phyloP scores from a whole-genome alignment of 768 basidiomycete genomes.

The Chiua virens region DNA sequence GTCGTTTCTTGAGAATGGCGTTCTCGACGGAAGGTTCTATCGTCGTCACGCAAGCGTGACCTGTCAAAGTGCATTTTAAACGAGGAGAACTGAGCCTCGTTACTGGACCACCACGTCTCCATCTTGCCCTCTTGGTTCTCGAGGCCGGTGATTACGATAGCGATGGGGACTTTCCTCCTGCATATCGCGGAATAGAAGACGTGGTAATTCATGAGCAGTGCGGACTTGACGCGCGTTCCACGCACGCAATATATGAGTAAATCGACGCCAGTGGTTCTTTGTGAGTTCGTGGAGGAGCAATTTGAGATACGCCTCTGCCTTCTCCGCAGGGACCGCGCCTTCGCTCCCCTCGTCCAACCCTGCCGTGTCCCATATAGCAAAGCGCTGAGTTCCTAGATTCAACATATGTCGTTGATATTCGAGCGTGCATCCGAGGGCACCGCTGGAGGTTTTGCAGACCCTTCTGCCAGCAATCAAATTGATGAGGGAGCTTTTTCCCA shows the following conservation, averaged over 20 bases:
- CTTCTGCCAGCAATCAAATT: slow-evolving; percentile 16
- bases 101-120: slow-evolving; percentile 31
- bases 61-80: slow-evolving; percentile 35
- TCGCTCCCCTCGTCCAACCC: slow-evolving; percentile 24
- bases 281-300: slow-evolving; percentile 21
- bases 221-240: slow-evolving; percentile 16
- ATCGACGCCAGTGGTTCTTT: slow-evolving; percentile 14
- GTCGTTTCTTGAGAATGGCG: slow-evolving; percentile 14
- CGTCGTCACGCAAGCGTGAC: slow-evolving; percentile 41
- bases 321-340: slow-evolving; percentile 22
- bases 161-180: slow-evolving; percentile 37
- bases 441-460: slow-evolving; percentile 18
- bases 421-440: slow-evolving; percentile 21
- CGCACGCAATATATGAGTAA: slow-evolving; percentile 32
- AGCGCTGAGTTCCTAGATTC: slow-evolving; percentile 8
- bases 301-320: slow-evolving; percentile 29
- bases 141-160: slow-evolving; percentile 39
- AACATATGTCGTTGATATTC: slow-evolving; percentile 6
- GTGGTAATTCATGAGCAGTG: slow-evolving; percentile 35
- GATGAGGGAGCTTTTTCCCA: slow-evolving; percentile 26
- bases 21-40: slow-evolving; percentile 12
- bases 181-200: slow-evolving; percentile 42
- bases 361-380: slow-evolving; percentile 25
- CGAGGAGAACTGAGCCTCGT: slow-evolving; percentile 27
- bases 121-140: slow-evolving; percentile 33